Percentiles rank a stretch among this genome's conserved stretches.
These are phyloP conservation scores for Trichoderma arundinaceum DNA, from an alignment of 2,329 filamentous ascomycete species.

Conservation along the genomic window DNA sequence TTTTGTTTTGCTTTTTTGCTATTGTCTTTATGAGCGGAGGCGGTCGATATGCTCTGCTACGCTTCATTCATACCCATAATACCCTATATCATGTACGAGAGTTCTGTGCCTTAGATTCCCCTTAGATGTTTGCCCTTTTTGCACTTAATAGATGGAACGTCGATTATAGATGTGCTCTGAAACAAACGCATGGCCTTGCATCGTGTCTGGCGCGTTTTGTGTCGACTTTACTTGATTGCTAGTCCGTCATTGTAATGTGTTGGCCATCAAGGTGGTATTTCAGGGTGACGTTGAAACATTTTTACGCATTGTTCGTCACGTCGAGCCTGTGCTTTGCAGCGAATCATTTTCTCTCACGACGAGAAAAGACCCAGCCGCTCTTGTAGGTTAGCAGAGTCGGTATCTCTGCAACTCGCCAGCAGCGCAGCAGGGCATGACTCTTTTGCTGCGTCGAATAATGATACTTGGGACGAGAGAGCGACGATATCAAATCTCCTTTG, in stretches of 20 bases:
- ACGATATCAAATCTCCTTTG: background rate
- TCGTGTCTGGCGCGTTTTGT: background rate
- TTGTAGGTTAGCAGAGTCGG: background rate
- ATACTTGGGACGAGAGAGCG: background rate
- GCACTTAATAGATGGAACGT: background rate
- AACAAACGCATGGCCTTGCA: background rate
- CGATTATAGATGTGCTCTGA: background rate
- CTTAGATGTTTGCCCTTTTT: conserved; percentile 5
- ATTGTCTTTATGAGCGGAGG: background rate
- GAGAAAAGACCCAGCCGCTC: too few relatives aligned
- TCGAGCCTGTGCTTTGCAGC: too few relatives aligned
- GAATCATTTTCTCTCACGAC: too few relatives aligned
- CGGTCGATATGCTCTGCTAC: background rate
- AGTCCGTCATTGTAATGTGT: too few relatives aligned
- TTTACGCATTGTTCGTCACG: background rate
- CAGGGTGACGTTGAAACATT: too few relatives aligned
- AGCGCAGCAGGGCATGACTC: background rate
- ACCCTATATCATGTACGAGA: conserved; percentile 16
- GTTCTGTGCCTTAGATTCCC: conserved; percentile 16
- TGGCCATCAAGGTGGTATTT: too few relatives aligned
- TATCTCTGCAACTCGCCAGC: too few relatives aligned
- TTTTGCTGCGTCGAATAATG: background rate
- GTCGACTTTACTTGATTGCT: background rate
- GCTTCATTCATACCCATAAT: conserved; percentile 7
- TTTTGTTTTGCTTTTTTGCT: background rate